Evolutionary conservation across 768 basidiomycete species (phyloP).

Genomic region (Termitomyces titanicus): DNA sequence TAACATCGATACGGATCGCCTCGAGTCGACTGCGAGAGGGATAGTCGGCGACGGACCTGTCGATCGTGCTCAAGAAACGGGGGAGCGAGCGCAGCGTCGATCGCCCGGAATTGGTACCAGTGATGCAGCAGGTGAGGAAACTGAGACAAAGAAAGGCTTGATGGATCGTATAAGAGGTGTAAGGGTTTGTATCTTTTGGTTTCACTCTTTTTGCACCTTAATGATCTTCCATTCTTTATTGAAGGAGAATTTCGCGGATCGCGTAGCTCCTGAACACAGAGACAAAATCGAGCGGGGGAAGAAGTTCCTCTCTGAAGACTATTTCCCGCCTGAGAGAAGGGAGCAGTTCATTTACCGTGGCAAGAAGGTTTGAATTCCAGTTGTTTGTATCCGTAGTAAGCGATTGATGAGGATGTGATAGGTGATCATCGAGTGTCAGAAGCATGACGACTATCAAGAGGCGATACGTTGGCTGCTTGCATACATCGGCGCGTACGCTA

Average conservation of each 20-base stretch:
- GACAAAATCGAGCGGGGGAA: conserved; percentile 56
- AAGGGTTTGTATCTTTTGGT: conserved; percentile 32
- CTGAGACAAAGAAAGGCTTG: conserved; percentile 30
- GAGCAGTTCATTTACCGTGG: conserved; percentile 91
- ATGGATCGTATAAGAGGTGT: conserved; percentile 30
- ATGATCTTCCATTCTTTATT: neutral
- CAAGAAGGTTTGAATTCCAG: conserved; percentile 64
- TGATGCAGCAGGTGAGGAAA: conserved; percentile 14
- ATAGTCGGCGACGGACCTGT: conserved; percentile 7
- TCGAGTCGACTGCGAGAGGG: conserved; percentile 4
- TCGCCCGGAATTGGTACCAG: neutral
- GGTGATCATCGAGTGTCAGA: conserved; percentile 90
- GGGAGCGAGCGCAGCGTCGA: neutral
- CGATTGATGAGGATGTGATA: conserved; percentile 15
- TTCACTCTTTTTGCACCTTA: conserved; percentile 17
- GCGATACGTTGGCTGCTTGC: conserved; percentile 71
- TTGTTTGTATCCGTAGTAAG: neutral
- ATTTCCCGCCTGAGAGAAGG: conserved; percentile 86
- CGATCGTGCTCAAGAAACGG: conserved; percentile 17
- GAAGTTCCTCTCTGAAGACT: conserved; percentile 74
- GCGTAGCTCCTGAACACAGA: conserved; percentile 67
- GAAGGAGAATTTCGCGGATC: conserved; percentile 36
- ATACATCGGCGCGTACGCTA: conserved; percentile 58
- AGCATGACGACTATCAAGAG: conserved; percentile 86
- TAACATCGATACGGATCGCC: neutral